A percentile compares a stretch with the other conserved stretches of the same genome.
Conservation (phyloP, 2,329 filamentous ascomycete genomes). For the Lachnellula suecica region DNA sequence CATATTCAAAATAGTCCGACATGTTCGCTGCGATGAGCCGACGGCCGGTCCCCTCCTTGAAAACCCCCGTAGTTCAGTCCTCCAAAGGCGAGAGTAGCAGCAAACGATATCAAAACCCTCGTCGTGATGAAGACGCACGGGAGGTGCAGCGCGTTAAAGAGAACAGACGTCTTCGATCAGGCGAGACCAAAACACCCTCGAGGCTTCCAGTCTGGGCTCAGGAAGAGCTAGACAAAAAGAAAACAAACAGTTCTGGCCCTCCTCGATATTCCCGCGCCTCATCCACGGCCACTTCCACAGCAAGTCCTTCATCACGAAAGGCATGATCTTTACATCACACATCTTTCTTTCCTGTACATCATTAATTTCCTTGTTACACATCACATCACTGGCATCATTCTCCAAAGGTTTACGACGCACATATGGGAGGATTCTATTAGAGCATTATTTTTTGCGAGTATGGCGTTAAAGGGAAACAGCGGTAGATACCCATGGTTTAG, state of each 20-base stretch:
- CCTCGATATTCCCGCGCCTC: not conserved
- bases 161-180: not conserved
- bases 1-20: slow-evolving; percentile 2
- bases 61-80: slow-evolving; percentile 1
- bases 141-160: not conserved
- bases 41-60: slow-evolving; percentile 5
- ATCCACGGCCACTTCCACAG: not conserved
- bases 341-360: not conserved
- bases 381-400: not conserved
- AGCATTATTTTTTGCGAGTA: not conserved
- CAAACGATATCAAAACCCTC: not conserved
- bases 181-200: not conserved
- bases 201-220: not conserved
- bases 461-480: not conserved
- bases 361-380: not conserved
- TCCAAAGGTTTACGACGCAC: not conserved
- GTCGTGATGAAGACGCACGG: not conserved
- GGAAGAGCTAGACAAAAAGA: not conserved
- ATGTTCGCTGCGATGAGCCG: slow-evolving; percentile 9
- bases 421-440: not conserved
- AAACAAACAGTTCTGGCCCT: not conserved
- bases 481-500: not conserved
- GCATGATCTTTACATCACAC: not conserved
- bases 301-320: not conserved
- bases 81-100: not conserved